Conservation (phyloP, 1,284 basidiomycete genomes). For the Rhodotorula sp. region DNA sequence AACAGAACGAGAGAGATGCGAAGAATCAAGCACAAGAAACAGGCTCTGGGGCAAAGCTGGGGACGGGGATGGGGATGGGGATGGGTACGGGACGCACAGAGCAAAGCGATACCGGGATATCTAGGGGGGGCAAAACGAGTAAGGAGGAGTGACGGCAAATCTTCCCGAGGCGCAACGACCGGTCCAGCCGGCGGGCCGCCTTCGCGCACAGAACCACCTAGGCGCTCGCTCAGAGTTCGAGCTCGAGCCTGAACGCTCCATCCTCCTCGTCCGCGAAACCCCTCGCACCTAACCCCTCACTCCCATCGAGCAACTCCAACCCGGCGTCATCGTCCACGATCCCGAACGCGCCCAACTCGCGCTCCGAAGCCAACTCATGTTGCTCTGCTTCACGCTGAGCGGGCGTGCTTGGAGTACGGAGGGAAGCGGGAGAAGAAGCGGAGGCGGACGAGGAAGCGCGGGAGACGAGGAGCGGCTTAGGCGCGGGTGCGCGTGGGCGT, state of each 20-base stretch:
- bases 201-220: too few species aligned
- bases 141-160: background rate
- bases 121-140: background rate
- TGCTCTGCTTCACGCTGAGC: background rate
- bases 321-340: too few species aligned
- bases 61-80: too few species aligned
- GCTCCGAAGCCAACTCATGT: constrained; percentile 12
- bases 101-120: background rate
- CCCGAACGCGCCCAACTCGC: constrained; percentile 12
- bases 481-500: background rate
- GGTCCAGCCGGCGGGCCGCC: background rate
- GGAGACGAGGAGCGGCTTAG: constrained; percentile 3
- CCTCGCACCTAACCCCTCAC: too few species aligned
- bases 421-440: background rate
- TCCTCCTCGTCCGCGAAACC: background rate
- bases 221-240: background rate
- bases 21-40: background rate
- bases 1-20: background rate
- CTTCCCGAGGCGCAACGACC: too few species aligned
- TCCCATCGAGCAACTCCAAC: too few species aligned
- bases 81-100: too few species aligned
- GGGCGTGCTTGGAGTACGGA: background rate
- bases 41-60: too few species aligned
- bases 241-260: background rate
- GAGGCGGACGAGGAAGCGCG: constrained; percentile 8